These are phyloP conservation scores for Talaromyces thailandensis DNA, from an alignment of 495 filamentous ascomycete species.

Conservation along the genomic window DNA sequence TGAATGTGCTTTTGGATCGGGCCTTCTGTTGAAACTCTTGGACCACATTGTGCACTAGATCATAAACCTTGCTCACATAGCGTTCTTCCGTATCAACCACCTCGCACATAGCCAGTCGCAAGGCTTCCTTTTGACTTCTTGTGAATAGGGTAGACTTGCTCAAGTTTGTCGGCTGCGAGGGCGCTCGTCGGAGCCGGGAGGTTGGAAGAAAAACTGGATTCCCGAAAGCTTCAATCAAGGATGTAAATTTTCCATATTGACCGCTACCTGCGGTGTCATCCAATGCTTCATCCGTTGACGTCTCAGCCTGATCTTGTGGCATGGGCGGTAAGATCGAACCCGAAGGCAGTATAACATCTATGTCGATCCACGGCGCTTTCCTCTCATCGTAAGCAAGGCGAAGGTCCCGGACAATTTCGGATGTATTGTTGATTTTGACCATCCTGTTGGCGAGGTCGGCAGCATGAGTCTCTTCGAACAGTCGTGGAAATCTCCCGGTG, in stretches of 20 bases:
- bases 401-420: slow-evolving; percentile 62
- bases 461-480: slow-evolving; percentile 90
- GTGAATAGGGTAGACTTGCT: slow-evolving; percentile 65
- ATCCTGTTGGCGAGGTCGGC: slow-evolving; percentile 80
- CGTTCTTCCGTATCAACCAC: slow-evolving; percentile 88
- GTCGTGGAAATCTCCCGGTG: slow-evolving; percentile 39
- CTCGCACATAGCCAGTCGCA: slow-evolving; percentile 86
- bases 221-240: slow-evolving; percentile 69
- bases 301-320: slow-evolving; percentile 34
- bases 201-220: slow-evolving; percentile 81
- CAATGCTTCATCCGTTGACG: slow-evolving; percentile 43
- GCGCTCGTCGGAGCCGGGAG: slow-evolving; percentile 73
- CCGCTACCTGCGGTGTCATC: slow-evolving; percentile 31
- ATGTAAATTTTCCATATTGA: slow-evolving; percentile 61
- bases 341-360: slow-evolving; percentile 77
- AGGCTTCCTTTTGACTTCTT: slow-evolving; percentile 69
- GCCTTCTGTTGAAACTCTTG: slow-evolving; percentile 65
- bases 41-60: slow-evolving; percentile 66
- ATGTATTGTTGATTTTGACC: slow-evolving; percentile 63
- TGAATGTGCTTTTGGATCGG: slow-evolving; percentile 44
- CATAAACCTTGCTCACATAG: slow-evolving; percentile 78
- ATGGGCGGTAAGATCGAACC: slow-evolving; percentile 51
- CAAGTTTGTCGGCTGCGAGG: slow-evolving; percentile 73
- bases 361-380: slow-evolving; percentile 70
- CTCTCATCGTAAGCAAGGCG: slow-evolving; percentile 66